Conservation (phyloP, 345 rosid species). For the Brassica rapa region DNA sequence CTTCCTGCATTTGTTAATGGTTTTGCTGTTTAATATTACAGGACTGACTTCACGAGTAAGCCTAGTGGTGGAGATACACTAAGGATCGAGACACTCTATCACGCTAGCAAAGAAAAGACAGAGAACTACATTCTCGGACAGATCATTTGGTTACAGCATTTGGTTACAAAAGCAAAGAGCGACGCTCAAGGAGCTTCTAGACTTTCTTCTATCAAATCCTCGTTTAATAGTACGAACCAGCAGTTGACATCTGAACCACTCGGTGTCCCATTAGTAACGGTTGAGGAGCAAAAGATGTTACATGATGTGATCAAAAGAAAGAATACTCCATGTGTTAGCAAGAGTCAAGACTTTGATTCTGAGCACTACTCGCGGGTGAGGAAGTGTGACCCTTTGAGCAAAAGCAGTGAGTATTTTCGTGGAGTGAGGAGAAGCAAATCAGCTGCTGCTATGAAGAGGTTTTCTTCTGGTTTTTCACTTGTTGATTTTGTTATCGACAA, state of each 20-base stretch:
- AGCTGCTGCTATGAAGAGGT: constrained; percentile 37
- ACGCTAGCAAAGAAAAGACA: constrained; percentile 77
- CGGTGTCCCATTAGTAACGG: constrained; percentile 35
- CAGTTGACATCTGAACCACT: constrained; percentile 30
- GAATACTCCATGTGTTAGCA: constrained; percentile 39
- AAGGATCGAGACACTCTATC: constrained; percentile 85
- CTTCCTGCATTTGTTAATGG: background rate
- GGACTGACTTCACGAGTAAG: constrained; percentile 62
- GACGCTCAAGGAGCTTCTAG: constrained; percentile 31
- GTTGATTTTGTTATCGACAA: constrained; percentile 51
- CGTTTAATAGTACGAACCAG: constrained; percentile 30
- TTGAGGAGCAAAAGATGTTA: constrained; percentile 48
- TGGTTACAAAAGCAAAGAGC: constrained; percentile 54
- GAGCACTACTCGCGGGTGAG: constrained; percentile 40
- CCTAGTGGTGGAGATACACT: constrained; percentile 54
- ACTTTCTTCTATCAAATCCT: constrained; percentile 29
- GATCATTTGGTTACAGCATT: constrained; percentile 78
- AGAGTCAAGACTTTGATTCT: constrained; percentile 52
- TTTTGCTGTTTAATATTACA: constrained; percentile 32
- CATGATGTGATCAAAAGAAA: constrained; percentile 39
- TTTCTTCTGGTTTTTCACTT: constrained; percentile 49
- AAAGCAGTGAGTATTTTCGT: constrained; percentile 47
- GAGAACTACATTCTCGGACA: constrained; percentile 79
- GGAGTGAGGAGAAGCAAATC: constrained; percentile 48
- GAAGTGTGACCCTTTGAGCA: constrained; percentile 54